phyloP scores from a whole-genome alignment of 345 rosid species.

The Eucalyptus sp. region DNA sequence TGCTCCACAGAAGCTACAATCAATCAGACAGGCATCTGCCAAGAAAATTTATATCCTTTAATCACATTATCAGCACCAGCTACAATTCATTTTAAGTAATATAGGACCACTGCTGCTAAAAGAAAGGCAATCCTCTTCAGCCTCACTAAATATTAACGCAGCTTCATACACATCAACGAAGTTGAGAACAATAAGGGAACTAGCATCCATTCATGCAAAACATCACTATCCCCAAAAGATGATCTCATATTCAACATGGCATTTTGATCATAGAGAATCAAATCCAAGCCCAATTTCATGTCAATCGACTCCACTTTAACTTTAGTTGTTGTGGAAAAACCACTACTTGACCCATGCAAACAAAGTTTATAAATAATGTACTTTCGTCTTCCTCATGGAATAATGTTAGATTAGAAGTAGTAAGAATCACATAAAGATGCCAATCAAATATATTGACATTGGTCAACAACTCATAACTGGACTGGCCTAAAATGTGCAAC shows the following conservation, averaged over 20 bases:
- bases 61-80: background rate
- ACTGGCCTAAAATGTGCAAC: background rate
- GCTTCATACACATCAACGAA: background rate
- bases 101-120: background rate
- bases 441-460: background rate
- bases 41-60: background rate
- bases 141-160: background rate
- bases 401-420: background rate
- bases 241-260: background rate
- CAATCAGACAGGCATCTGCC: slow-evolving; percentile 84
- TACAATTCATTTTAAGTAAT: background rate
- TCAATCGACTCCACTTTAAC: background rate
- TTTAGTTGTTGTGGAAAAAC: background rate
- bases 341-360: background rate
- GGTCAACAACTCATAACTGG: background rate
- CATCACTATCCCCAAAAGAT: background rate
- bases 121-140: background rate
- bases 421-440: background rate
- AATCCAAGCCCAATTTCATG: background rate
- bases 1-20: slow-evolving; percentile 84
- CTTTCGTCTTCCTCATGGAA: background rate
- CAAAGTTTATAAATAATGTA: background rate
- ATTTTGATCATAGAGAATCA: background rate
- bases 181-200: background rate
- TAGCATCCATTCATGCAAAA: background rate